A percentile compares a stretch with the other conserved stretches of the same genome.
phyloP scores from a whole-genome alignment of 768 basidiomycete species.

The Gloeostereum incarnatum region DNA sequence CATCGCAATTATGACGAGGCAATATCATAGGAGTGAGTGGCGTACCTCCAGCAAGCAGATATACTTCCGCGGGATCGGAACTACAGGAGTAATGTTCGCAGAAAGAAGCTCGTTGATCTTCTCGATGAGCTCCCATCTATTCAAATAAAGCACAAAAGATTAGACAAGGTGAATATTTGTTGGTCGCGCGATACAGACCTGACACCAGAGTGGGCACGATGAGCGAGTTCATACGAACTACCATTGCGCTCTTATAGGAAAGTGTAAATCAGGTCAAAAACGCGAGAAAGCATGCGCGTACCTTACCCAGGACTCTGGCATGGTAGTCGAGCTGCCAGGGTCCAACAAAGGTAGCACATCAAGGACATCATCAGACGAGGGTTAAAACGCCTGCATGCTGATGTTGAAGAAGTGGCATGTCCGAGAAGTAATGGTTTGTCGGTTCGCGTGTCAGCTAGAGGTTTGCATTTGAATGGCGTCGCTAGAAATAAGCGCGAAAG shows the following conservation, averaged over 20 bases:
- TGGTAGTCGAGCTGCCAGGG: constrained; percentile 52
- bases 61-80: constrained; percentile 76
- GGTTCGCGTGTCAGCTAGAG: constrained; percentile 64
- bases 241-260: constrained; percentile 56
- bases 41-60: constrained; percentile 67
- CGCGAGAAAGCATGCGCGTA: constrained; percentile 18
- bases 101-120: constrained; percentile 55
- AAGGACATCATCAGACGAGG: constrained; percentile 36
- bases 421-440: constrained; percentile 30
- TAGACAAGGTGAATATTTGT: not conserved
- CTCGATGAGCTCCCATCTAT: constrained; percentile 62
- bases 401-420: constrained; percentile 50
- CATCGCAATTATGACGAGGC: not conserved
- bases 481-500: not conserved
- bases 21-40: constrained; percentile 6
- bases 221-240: constrained; percentile 75
- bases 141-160: not conserved
- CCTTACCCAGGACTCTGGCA: constrained; percentile 87
- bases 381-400: constrained; percentile 63
- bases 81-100: constrained; percentile 60
- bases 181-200: constrained; percentile 20
- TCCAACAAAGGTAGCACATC: constrained; percentile 57
- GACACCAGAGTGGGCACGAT: constrained; percentile 79
- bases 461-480: no score
- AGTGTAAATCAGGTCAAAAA: constrained; percentile 26